Conservation (phyloP, 116 monocot genomes). For the Iris pallida region DNA sequence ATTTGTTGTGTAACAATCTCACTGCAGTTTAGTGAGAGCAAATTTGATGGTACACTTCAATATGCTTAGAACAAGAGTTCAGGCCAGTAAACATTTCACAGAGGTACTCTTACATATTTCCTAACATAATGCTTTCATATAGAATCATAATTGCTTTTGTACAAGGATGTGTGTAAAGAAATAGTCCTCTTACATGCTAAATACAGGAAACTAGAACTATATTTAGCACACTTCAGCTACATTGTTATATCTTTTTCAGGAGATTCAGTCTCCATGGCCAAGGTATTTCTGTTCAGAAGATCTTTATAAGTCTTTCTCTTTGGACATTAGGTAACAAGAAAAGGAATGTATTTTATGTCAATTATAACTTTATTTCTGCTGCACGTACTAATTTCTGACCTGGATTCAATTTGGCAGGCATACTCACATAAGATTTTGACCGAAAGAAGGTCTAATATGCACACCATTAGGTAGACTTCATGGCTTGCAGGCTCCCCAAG, state of each 20-base stretch:
- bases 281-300: no score
- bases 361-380: background rate
- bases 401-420: constrained; percentile 36
- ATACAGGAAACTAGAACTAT: no score
- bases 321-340: constrained; percentile 75
- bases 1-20: background rate
- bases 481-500: constrained; percentile 80
- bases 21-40: constrained; percentile 62
- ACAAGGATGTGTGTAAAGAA: no score
- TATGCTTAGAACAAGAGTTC: constrained; percentile 85
- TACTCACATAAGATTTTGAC: constrained; percentile 93
- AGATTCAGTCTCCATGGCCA: no score
- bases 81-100: constrained; percentile 33
- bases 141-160: no score
- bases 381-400: background rate
- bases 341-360: background rate
- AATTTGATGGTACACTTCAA: constrained; percentile 61
- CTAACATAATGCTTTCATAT: no score
- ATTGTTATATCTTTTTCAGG: no score
- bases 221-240: no score
- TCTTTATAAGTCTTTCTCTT: no score
- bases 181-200: no score
- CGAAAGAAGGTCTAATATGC: constrained; percentile 72
- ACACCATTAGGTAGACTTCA: constrained; percentile 73
- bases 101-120: background rate